phyloP scores from a whole-genome alignment of 2,329 filamentous ascomycete species.

The Orbilia ellipsospora region DNA sequence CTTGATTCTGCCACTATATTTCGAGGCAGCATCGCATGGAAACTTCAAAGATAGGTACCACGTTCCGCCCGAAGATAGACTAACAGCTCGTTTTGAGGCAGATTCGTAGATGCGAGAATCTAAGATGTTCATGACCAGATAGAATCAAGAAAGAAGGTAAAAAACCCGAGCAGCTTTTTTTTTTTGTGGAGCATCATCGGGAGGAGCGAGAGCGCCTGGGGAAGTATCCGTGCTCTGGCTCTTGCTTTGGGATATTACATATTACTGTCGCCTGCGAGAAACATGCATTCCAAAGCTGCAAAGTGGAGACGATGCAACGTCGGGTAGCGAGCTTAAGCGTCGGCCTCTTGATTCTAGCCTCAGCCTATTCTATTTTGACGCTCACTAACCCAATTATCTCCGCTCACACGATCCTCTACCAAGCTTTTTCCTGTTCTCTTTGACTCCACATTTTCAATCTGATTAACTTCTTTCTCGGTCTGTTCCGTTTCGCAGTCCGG shows the following conservation, averaged over 20 bases:
- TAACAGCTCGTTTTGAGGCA: constrained; percentile 1
- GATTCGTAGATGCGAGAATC: constrained; percentile 17
- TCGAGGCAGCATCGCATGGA: constrained; percentile 34
- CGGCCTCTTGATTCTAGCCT: constrained; percentile 28
- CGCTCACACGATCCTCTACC: too few relatives aligned
- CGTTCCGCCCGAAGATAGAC: constrained; percentile 18
- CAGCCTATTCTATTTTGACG: constrained; percentile 6
- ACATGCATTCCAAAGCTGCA: constrained; percentile 11
- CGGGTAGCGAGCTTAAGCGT: constrained; percentile 45
- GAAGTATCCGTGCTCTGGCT: constrained; percentile 14
- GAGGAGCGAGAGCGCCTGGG: constrained; percentile 11
- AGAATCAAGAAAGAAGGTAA: constrained; percentile 8
- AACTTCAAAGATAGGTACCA: not conserved
- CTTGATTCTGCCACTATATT: constrained; percentile 19
- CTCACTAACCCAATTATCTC: not conserved
- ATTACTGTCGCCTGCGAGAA: constrained; percentile 1
- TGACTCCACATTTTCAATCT: too few relatives aligned
- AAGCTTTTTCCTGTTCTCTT: too few relatives aligned
- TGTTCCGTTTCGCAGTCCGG: too few relatives aligned
- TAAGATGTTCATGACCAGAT: constrained; percentile 13
- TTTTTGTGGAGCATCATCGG: too few relatives aligned
- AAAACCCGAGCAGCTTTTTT: not conserved
- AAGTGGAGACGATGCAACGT: constrained; percentile 53
- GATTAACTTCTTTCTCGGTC: too few relatives aligned
- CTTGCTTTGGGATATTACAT: constrained; percentile 1